Conservation (phyloP, 192 early-diverging fungal genomes). For the Rhizophlyctis rosea region DNA sequence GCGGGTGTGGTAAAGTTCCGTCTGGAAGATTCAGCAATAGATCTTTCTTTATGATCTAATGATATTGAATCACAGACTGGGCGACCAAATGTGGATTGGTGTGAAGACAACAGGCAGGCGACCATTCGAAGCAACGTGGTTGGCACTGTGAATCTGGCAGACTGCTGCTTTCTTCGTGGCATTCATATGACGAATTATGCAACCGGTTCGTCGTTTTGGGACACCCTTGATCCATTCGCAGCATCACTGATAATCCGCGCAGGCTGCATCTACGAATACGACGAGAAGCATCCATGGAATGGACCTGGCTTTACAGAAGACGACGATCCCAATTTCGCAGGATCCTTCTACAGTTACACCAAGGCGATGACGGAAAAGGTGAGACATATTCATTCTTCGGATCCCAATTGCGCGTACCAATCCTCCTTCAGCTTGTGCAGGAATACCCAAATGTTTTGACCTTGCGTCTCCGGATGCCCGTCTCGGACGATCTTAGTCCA, state of each 20-base stretch:
- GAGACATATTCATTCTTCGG: background rate
- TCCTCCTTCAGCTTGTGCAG: conserved; percentile 11
- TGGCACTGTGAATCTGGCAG: conserved; percentile 28
- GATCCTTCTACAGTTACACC: conserved; percentile 28
- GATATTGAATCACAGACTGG: too few species aligned
- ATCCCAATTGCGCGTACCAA: too few species aligned
- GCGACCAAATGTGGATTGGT: conserved; percentile 34
- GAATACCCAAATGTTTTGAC: conserved; percentile 23
- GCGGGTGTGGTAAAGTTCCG: too few species aligned
- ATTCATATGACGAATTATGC: conserved; percentile 35
- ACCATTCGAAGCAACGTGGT: conserved; percentile 31
- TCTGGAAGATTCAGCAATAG: too few species aligned
- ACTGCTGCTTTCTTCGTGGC: conserved; percentile 21
- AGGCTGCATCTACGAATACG: conserved; percentile 30
- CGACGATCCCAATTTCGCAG: conserved; percentile 27
- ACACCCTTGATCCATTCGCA: too few species aligned
- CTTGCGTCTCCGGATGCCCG: conserved; percentile 32
- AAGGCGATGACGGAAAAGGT: conserved; percentile 28
- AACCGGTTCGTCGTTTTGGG: conserved; percentile 6
- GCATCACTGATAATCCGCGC: too few species aligned
- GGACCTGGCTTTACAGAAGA: conserved; percentile 19
- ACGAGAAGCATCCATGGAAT: conserved; percentile 11
- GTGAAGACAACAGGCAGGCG: conserved; percentile 33
- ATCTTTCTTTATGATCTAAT: too few species aligned
- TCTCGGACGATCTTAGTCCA: conserved; percentile 30